Evolutionary conservation across 169 alveolate species (phyloP), one percentile per base, ranked within the genome.

Genomic region (Plasmodium malariae): DNA sequence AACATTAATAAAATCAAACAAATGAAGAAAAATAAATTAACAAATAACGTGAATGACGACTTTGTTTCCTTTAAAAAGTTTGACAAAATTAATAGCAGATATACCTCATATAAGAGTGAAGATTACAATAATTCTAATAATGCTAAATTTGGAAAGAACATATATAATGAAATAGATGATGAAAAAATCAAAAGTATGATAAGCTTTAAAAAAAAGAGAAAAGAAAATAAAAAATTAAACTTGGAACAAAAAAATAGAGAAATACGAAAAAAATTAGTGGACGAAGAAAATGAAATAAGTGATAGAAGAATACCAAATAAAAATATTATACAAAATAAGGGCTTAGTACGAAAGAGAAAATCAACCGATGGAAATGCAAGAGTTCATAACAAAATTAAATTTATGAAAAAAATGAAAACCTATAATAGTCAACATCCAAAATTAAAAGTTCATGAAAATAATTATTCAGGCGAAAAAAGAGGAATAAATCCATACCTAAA

Each of bases 361-460:
- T 96, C 97, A 95, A 96, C 95, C n/a, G 97, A 96, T 49, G 97
- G 98, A 9, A 97, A 97, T 90, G 98, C 99, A 40, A 95, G 99
- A 63, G 99, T 97, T 19, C 95, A 95, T 74, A 94, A 96, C 87
- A 95, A 98, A 92, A 89, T 78, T 72, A 97, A 97, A 89, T 97
- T 73, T 92, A 93, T 96, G 54, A 96, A 96, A 93, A 97, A 96
- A 70, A 48, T 95, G 88, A 95, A 95, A 54, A 91, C 74, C 30
- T 87, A 80, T 68, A 76, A 72, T 36, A 90, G 95, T 48, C 95
- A 92, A 88, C 88, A 90, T 3, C 85, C 94, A 30, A 92, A 94
- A 78, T 45, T 78, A 17, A 78, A 89, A 68, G 73, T 80, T 40
- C 97, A 94, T 55, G 95, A 92, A 17, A 80, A 88, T 49, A 93